These are phyloP conservation scores for Multifurca ochricompacta DNA, from an alignment of 768 basidiomycete species.

Conservation along the genomic window DNA sequence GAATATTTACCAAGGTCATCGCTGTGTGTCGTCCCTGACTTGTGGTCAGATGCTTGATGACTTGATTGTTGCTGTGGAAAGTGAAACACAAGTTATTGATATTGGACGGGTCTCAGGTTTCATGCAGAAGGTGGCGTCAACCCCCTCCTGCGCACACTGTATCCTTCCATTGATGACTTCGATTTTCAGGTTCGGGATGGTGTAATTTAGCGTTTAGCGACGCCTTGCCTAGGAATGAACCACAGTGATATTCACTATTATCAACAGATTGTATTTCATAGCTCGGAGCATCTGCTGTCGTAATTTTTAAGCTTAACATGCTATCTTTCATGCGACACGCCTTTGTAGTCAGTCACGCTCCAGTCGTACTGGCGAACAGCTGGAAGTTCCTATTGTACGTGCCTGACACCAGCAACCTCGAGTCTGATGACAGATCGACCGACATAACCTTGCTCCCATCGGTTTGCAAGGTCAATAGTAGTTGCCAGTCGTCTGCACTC, in stretches of 20 bases:
- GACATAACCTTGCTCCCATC: slow-evolving; percentile 99
- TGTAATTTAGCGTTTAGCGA: slow-evolving; percentile 39
- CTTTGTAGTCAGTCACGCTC: slow-evolving; percentile 5
- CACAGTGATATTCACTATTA: slow-evolving; percentile 2
- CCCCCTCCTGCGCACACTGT: neutral
- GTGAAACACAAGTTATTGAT: slow-evolving; percentile 75
- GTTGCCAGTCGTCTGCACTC: slow-evolving; percentile 98
- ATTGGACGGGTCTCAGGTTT: slow-evolving; percentile 82
- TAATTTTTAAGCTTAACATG: slow-evolving; percentile 17
- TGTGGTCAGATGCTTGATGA: slow-evolving; percentile 67
- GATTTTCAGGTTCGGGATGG: slow-evolving; percentile 49
- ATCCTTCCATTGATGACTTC: neutral
- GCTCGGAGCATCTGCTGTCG: slow-evolving; percentile 14
- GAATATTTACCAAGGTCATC: slow-evolving; percentile 22
- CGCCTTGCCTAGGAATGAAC: neutral
- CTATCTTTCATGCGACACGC: neutral
- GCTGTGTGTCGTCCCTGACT: slow-evolving; percentile 10
- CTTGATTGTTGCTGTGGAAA: slow-evolving; percentile 80
- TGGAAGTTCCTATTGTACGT: slow-evolving; percentile 95
- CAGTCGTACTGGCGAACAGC: slow-evolving; percentile 63
- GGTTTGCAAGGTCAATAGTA: slow-evolving; percentile 79
- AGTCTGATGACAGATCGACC: slow-evolving; percentile 83
- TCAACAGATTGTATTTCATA: slow-evolving; percentile 14
- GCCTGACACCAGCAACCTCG: slow-evolving; percentile 76
- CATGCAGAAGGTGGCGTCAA: slow-evolving; percentile 70